These are phyloP conservation scores for Cryphonectria carpinicola DNA, from an alignment of 2,329 filamentous ascomycete species.

Conservation along the genomic window DNA sequence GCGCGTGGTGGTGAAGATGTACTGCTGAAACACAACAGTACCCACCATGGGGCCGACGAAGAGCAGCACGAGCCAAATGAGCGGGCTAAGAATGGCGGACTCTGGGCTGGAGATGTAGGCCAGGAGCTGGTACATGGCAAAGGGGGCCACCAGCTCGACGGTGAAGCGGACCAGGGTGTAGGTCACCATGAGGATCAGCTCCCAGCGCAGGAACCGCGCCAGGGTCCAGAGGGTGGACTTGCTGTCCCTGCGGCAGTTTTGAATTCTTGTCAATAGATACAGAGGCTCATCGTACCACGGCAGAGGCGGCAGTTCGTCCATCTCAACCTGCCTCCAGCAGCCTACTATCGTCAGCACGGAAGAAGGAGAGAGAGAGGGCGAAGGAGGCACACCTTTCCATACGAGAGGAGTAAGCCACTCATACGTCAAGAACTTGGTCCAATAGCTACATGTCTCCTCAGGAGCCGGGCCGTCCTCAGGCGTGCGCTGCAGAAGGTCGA, in stretches of 20 bases:
- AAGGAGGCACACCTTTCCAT: slow-evolving; percentile 44
- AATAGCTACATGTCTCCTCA: slow-evolving; percentile 59
- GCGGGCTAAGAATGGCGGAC: slow-evolving; percentile 30
- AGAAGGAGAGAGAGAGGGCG: not conserved
- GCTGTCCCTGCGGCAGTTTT: slow-evolving; percentile 47
- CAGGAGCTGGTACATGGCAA: slow-evolving; percentile 57
- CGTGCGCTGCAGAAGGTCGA: slow-evolving; percentile 44
- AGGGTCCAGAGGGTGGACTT: slow-evolving; percentile 51
- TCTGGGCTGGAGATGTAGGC: slow-evolving; percentile 53
- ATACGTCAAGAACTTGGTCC: slow-evolving; percentile 55
- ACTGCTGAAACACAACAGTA: slow-evolving; percentile 58
- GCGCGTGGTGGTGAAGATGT: slow-evolving; percentile 61
- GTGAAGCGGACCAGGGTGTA: slow-evolving; percentile 44
- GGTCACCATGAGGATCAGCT: slow-evolving; percentile 51
- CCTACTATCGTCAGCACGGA: slow-evolving; percentile 1
- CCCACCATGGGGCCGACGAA: slow-evolving; percentile 54
- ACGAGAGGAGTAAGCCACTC: slow-evolving; percentile 55
- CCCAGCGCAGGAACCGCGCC: slow-evolving; percentile 46
- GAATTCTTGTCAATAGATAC: slow-evolving; percentile 49
- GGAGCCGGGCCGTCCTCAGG: slow-evolving; percentile 46
- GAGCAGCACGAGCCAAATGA: slow-evolving; percentile 56
- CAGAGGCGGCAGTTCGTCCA: slow-evolving; percentile 52
- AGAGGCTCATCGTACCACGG: slow-evolving; percentile 61
- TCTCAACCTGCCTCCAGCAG: slow-evolving; percentile 47
- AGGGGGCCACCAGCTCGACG: slow-evolving; percentile 56